Percentiles rank a stretch among this genome's conserved stretches.
phyloP scores from a whole-genome alignment of 1,284 basidiomycete species.

The Apiotrichum sp. region DNA sequence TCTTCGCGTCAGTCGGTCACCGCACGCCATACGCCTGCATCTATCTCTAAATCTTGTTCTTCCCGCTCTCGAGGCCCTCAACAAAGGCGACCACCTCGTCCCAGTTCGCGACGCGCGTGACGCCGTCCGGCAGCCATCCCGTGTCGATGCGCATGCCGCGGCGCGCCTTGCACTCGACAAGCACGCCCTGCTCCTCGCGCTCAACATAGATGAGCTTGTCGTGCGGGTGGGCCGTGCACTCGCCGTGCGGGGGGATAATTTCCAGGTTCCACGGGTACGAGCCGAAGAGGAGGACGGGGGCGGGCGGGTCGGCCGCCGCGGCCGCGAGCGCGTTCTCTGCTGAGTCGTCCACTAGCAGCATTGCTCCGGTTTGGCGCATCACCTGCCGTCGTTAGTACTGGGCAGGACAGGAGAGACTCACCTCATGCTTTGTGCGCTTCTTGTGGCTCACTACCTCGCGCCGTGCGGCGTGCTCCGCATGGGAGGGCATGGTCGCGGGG shows the following conservation, averaged over 20 bases:
- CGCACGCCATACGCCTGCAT: too few species aligned
- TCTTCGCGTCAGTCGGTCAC: too few species aligned
- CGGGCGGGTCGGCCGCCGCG: slow-evolving; percentile 44
- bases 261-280: slow-evolving; percentile 66
- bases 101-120: slow-evolving; percentile 42
- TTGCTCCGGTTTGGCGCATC: slow-evolving; percentile 58
- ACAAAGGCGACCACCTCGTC: slow-evolving; percentile 35
- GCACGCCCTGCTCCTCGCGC: slow-evolving; percentile 40
- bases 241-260: slow-evolving; percentile 47
- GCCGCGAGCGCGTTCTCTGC: slow-evolving; percentile 66
- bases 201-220: slow-evolving; percentile 59
- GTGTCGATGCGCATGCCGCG: slow-evolving; percentile 24
- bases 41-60: background rate
- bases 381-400: slow-evolving; percentile 48
- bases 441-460: slow-evolving; percentile 55
- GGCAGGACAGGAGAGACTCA: slow-evolving; percentile 28
- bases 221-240: slow-evolving; percentile 18
- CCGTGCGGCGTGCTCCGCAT: slow-evolving; percentile 49
- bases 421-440: slow-evolving; percentile 61
- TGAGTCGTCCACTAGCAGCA: slow-evolving; percentile 69
- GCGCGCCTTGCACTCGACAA: slow-evolving; percentile 42
- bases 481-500: slow-evolving; percentile 33
- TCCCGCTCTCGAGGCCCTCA: background rate
- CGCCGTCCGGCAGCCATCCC: slow-evolving; percentile 42
- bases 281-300: slow-evolving; percentile 68